These are phyloP conservation scores for Phytophthora chlamydospora DNA, from an alignment of 352 stramenopile genomes.

Conservation along the genomic window DNA sequence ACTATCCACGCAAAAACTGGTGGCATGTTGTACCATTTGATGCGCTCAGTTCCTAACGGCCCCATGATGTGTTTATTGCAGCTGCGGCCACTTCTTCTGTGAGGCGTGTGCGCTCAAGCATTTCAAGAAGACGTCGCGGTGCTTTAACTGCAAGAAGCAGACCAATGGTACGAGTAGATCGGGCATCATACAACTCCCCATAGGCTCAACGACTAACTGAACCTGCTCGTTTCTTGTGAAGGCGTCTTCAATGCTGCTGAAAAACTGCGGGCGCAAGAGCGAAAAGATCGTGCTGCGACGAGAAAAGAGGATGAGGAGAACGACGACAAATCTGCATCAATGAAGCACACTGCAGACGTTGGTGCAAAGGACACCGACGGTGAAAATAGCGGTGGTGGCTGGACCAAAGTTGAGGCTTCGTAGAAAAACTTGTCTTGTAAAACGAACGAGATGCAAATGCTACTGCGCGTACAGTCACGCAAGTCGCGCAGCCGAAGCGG, in stretches of 20 bases:
- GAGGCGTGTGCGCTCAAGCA: constrained; percentile 91
- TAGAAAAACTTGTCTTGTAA: neutral
- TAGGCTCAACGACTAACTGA: neutral
- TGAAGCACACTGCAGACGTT: neutral
- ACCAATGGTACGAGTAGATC: constrained; percentile 73
- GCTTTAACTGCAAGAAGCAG: constrained; percentile 95
- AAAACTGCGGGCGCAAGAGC: constrained; percentile 71
- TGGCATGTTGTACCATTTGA: neutral
- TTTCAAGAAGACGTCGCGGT: constrained; percentile 84
- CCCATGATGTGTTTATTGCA: constrained; percentile 17
- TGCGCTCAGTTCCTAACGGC: neutral
- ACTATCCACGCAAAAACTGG: neutral
- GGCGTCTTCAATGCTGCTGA: constrained; percentile 91
- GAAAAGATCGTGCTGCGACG: constrained; percentile 28
- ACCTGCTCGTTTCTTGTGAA: constrained; percentile 7
- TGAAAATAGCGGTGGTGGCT: constrained; percentile 8
- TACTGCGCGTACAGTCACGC: too few relatives aligned
- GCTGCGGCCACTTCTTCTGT: constrained; percentile 97
- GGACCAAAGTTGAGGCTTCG: constrained; percentile 24
- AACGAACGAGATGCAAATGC: too few relatives aligned
- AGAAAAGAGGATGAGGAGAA: constrained; percentile 10
- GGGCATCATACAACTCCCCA: neutral
- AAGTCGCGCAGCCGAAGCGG: too few relatives aligned
- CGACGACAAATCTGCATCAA: constrained; percentile 7
- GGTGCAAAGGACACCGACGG: neutral